These are phyloP conservation scores for Calonectria pteridis DNA, from an alignment of 2,329 filamentous ascomycete species.

Conservation along the genomic window DNA sequence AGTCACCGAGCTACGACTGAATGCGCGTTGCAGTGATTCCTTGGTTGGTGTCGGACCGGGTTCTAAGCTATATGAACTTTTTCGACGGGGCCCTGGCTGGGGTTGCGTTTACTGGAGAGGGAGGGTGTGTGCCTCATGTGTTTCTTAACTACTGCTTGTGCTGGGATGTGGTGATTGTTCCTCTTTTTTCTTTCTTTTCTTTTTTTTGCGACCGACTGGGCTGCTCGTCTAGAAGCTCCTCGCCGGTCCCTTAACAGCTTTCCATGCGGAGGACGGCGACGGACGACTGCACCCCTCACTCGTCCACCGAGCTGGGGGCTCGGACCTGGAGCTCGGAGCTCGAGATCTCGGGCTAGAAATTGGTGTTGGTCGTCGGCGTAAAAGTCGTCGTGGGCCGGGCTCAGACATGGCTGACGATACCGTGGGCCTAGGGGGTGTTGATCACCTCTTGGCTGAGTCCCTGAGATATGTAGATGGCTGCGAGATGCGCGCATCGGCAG, in stretches of 20 bases:
- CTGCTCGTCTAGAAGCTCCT: constrained; percentile 26
- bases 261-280: constrained; percentile 10
- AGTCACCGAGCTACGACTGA: constrained; percentile 32
- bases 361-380: constrained; percentile 30
- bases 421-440: constrained; percentile 17
- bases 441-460: constrained; percentile 23
- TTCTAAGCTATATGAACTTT: constrained; percentile 2
- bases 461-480: constrained; percentile 31
- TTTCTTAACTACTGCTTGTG: background rate
- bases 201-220: constrained; percentile 26
- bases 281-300: constrained; percentile 40
- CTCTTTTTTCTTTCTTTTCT: background rate
- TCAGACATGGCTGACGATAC: constrained; percentile 6
- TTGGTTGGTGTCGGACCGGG: constrained; percentile 22
- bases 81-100: background rate
- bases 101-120: background rate
- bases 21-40: constrained; percentile 17
- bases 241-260: background rate
- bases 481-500: constrained; percentile 33
- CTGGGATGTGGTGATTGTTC: background rate
- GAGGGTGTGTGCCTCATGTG: background rate
- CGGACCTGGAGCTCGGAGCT: constrained; percentile 37
- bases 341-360: constrained; percentile 28
- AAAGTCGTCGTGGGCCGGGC: constrained; percentile 2
- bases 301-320: constrained; percentile 31